A percentile compares a stretch with the other conserved stretches of the same genome.
Conservation (phyloP, 73 alveolate species). For the Tetrahymena elliotti region DNA sequence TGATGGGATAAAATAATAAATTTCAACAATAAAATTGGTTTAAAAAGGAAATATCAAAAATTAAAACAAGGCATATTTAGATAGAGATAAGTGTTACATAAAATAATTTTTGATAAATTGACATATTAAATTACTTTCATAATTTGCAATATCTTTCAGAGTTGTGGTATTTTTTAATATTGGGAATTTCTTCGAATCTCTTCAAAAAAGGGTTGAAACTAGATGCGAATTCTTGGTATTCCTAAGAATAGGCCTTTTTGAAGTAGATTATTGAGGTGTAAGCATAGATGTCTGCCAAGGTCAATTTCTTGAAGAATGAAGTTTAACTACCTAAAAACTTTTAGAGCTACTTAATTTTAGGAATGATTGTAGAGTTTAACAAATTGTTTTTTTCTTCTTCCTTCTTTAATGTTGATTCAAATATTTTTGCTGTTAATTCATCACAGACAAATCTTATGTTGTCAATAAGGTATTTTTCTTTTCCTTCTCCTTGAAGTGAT, state of each 20-base stretch:
- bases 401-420: neutral
- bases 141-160: neutral
- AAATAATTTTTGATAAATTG: too few species aligned
- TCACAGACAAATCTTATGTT: neutral
- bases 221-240: neutral
- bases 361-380: neutral
- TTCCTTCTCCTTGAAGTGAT: neutral
- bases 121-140: too few species aligned
- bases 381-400: neutral
- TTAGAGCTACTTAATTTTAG: neutral
- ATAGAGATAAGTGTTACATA: too few species aligned
- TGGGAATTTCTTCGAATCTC: neutral
- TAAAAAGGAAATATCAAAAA: too few species aligned
- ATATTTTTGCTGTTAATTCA: neutral
- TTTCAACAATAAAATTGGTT: too few species aligned
- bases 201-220: neutral
- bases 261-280: neutral
- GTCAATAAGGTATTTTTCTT: neutral
- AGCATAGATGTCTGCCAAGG: neutral
- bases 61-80: too few species aligned
- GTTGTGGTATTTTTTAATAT: neutral
- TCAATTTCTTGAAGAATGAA: neutral
- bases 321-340: neutral
- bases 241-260: neutral
- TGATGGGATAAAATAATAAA: too few species aligned